phyloP scores from a whole-genome alignment of 306 rosid genomes.

The Hippophae tibetana region DNA sequence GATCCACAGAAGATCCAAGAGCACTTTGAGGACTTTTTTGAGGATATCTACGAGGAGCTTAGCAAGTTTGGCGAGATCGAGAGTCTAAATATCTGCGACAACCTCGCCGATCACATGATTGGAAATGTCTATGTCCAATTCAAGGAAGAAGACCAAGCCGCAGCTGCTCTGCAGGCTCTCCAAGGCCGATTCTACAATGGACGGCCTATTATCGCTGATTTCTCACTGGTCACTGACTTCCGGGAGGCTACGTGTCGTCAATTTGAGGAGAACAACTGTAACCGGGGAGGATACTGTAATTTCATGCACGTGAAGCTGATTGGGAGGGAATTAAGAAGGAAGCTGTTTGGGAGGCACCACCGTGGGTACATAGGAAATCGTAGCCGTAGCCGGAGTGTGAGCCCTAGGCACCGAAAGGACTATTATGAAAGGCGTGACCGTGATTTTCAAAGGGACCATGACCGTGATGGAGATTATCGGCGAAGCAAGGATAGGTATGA shows the following conservation, averaged over 20 bases:
- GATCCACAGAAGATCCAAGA: constrained; percentile 26
- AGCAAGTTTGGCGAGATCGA: constrained; percentile 31
- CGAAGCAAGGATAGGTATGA: constrained; percentile 27
- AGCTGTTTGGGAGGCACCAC: constrained; percentile 40
- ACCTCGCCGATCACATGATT: constrained; percentile 31
- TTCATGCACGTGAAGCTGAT: constrained; percentile 47
- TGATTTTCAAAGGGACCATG: constrained; percentile 14
- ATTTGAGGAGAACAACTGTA: constrained; percentile 32
- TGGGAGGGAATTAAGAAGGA: constrained; percentile 51
- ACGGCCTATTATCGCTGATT: constrained; percentile 34
- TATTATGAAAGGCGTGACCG: too few relatives aligned
- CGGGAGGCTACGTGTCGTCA: constrained; percentile 40
- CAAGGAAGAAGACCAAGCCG: constrained; percentile 37
- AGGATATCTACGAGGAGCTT: constrained; percentile 22
- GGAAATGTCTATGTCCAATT: constrained; percentile 37
- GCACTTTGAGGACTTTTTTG: constrained; percentile 28
- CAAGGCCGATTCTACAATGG: constrained; percentile 56
- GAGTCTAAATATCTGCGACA: constrained; percentile 27
- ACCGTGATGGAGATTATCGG: constrained; percentile 21
- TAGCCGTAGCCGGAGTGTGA: constrained; percentile 43
- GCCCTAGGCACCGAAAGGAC: constrained; percentile 28
- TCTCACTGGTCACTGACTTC: constrained; percentile 37
- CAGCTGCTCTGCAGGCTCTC: constrained; percentile 36
- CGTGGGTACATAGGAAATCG: constrained; percentile 29
- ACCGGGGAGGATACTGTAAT: constrained; percentile 37